phyloP scores from a whole-genome alignment of 306 rosid genomes.

The Cercis canadensis region DNA sequence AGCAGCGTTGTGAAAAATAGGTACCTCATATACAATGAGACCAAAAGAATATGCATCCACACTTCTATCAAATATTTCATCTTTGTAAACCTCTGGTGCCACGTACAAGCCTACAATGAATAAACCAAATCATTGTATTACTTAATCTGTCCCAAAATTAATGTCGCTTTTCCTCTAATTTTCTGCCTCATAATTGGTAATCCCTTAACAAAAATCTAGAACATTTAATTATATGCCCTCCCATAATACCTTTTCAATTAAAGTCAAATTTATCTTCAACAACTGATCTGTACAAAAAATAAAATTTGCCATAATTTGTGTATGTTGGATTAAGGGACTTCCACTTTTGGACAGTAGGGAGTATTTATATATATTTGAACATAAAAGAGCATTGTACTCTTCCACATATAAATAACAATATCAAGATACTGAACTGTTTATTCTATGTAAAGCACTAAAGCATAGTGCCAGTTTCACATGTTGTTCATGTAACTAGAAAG shows the following conservation, averaged over 20 bases:
- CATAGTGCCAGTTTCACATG: conserved; percentile 6
- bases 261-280: conserved; percentile 18
- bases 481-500: conserved; percentile 17
- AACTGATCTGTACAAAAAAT: conserved; percentile 6
- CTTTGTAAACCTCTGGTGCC: conserved; percentile 91
- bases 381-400: neutral
- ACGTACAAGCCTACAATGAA: conserved; percentile 68
- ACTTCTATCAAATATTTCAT: conserved; percentile 79
- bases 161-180: conserved; percentile 5
- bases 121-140: conserved; percentile 38
- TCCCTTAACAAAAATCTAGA: neutral
- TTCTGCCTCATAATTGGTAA: conserved; percentile 24
- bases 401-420: neutral
- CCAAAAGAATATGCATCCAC: conserved; percentile 93
- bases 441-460: conserved; percentile 4
- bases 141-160: conserved; percentile 27
- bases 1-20: conserved; percentile 11
- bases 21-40: conserved; percentile 88
- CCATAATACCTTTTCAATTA: neutral
- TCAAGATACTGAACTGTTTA: neutral
- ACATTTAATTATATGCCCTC: conserved; percentile 8
- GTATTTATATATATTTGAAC: neutral
- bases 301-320: conserved; percentile 27
- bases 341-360: neutral
- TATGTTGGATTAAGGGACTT: conserved; percentile 26